Evolutionary conservation across 148 eudicot species (phyloP), one percentile per base, ranked within the genome.

Genomic region (Pharnaceum exiguum): DNA sequence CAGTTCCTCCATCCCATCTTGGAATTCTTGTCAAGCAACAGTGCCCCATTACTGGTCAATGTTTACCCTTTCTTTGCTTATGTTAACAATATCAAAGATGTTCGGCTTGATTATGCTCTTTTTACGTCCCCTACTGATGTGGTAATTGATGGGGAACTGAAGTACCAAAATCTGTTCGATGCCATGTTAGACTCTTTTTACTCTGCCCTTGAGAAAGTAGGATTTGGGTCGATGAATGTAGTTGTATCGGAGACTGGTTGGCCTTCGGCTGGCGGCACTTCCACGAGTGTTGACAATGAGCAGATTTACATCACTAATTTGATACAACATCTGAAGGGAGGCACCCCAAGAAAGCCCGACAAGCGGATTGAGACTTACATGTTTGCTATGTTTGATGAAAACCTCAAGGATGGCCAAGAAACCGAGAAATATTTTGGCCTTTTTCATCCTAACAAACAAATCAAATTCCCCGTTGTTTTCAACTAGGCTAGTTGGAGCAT

Each of bases 221-320:
- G 81, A 0, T 74, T 52, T 1, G 45, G 33, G 0, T 16, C 58
- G 21, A n/a, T 82, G 29, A 57, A 72, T 0, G 40, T 83, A 0
- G 77, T 83, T 2, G 95, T 86, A 10, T 52, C 78, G 0, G 90
- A 86, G 52, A 81, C 67, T 2, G 96, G 90, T 0, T 86, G 95
- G 97, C 90, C 90, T 2, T 47, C 82, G 1, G 56, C 33, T 1
- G 81, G 88, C 1, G 95, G 84, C 0, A 33, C 29, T 2, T 56
- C 35, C 0, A 68, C 90, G 0, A 63, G 17, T 3, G 4, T 69
- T 3, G 75, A 71, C 5, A 79, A 77, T 26, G 83, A 78, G 5
- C 50, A 53, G 55, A 65, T 49, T 21, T 89, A 79, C 50, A 73
- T 78, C 23, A 48, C 30, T 2, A 79, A 81, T 25, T 67, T 86